Evolutionary conservation across 1,139 yeast species (phyloP), one percentile per base, ranked within the genome.

Genomic region (Diutina sp.): DNA sequence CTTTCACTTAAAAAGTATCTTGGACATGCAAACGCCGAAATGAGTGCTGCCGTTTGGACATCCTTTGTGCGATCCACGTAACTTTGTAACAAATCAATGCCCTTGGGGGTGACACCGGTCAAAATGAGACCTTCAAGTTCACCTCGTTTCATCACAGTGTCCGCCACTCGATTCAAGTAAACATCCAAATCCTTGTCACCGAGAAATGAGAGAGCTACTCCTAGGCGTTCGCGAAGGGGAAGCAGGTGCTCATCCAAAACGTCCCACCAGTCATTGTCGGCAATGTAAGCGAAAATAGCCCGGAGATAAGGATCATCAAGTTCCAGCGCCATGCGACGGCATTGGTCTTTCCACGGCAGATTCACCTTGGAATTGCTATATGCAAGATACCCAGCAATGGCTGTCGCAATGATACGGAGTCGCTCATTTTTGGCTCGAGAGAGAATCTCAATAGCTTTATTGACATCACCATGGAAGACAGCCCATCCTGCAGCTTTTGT

Each of bases 401-500:
- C 98, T 0, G 98, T 87, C 0, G 97, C 90, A 78, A 93, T 90
- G 55, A 93, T 76, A 55, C 87, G 71, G 55, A 89, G 75, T 56
- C 86, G 72, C 62, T 84, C 87, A 57, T 79, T 80, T 55, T 80
- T 79, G 2, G 90, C 80, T 6, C 76, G 70, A 0, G 83, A 76
- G 57, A 93, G 72, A 12, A 90, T 85, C 44, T 82, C 83, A 9
- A 91, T 87, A 0, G 97, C 97, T 58, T 84, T 78, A 4, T 82
- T 79, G 1, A 93, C 87, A 67, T 90, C 88, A 1, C 96, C 97
- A 66, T 90, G 95, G 68, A 93, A 93, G 0, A 90, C 93, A 0
- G 98, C 97, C 96, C 97, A 90, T 0, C 96, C 98, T 0, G 98
- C 99, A 0, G 99, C 98, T 66, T 93, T 85, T 61, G 90, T 96